Percentiles rank a stretch among this genome's conserved stretches.
Conservation (phyloP, 2,329 filamentous ascomycete species). For the Pyrenochaeta sp. region DNA sequence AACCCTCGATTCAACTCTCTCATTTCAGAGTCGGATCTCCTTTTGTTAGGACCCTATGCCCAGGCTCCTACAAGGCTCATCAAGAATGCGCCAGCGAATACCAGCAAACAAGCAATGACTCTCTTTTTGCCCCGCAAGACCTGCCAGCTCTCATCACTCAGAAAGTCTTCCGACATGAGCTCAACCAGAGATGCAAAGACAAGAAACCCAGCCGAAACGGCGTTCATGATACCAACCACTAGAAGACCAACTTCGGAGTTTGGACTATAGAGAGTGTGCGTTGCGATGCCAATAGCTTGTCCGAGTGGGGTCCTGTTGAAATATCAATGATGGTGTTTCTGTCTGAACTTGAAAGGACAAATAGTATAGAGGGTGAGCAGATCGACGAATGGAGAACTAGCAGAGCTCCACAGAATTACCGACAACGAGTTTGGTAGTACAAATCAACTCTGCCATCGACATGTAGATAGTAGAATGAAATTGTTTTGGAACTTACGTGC, state of each 20-base stretch:
- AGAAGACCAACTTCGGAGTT: constrained; percentile 76
- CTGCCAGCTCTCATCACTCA: constrained; percentile 77
- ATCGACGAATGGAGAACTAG: too few relatives aligned
- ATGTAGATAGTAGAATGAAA: background rate
- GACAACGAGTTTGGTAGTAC: too few relatives aligned
- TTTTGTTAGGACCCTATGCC: too few relatives aligned
- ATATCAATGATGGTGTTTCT: too few relatives aligned
- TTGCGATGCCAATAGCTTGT: constrained; percentile 79
- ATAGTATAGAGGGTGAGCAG: too few relatives aligned
- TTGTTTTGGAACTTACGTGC: constrained; percentile 35
- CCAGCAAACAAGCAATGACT: constrained; percentile 68
- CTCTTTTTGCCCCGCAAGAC: constrained; percentile 68
- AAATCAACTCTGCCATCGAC: too few relatives aligned
- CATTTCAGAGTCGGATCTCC: too few relatives aligned
- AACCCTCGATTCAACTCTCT: too few relatives aligned
- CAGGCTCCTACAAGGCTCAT: constrained; percentile 79
- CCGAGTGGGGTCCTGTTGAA: constrained; percentile 77
- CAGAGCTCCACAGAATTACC: too few relatives aligned
- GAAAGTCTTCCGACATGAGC: constrained; percentile 83
- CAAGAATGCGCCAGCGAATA: constrained; percentile 68
- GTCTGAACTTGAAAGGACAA: too few relatives aligned
- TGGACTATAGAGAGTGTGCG: constrained; percentile 83
- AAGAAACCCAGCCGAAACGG: constrained; percentile 79
- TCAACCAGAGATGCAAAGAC: constrained; percentile 86
- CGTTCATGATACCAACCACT: constrained; percentile 88